Evolutionary conservation across 306 rosid genomes (phyloP).

Genomic region (Trifolium repens): DNA sequence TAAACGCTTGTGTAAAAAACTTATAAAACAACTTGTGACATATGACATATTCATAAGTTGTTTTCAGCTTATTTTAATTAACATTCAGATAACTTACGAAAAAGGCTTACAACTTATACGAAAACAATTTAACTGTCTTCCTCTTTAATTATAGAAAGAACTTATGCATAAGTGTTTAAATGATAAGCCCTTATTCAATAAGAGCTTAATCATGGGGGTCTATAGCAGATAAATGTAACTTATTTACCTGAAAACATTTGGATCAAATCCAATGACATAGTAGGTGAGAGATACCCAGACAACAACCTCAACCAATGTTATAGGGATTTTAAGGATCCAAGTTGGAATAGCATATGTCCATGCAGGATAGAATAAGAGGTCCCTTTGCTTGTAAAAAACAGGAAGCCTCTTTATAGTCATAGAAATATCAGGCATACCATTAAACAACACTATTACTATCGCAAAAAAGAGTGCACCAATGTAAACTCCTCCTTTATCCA

Average conservation of each 20-base stretch:
- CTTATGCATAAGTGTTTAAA: too few relatives aligned
- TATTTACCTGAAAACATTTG: slow-evolving; percentile 28
- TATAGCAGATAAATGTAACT: too few relatives aligned
- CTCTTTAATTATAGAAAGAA: too few relatives aligned
- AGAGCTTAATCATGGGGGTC: too few relatives aligned
- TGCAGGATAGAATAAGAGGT: slow-evolving; percentile 61
- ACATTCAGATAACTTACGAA: too few relatives aligned
- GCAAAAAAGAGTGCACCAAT: slow-evolving; percentile 24
- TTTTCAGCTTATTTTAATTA: too few relatives aligned
- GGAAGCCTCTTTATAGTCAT: slow-evolving; percentile 61
- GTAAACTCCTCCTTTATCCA: slow-evolving; percentile 55
- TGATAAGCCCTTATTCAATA: too few relatives aligned
- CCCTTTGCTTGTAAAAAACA: slow-evolving; percentile 65
- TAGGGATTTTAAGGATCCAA: slow-evolving; percentile 58
- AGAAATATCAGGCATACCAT: slow-evolving; percentile 57
- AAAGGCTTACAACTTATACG: too few relatives aligned
- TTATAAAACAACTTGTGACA: too few relatives aligned
- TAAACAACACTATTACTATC: slow-evolving; percentile 9
- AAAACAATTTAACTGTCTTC: too few relatives aligned
- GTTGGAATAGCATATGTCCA: slow-evolving; percentile 63
- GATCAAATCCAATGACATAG: slow-evolving; percentile 63
- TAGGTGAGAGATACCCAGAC: slow-evolving; percentile 59
- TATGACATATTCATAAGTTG: too few relatives aligned
- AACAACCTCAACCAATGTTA: slow-evolving; percentile 48
- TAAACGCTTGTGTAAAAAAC: too few relatives aligned